Conservation (phyloP, 495 filamentous ascomycete genomes). For the Geoglossum glabrum region DNA sequence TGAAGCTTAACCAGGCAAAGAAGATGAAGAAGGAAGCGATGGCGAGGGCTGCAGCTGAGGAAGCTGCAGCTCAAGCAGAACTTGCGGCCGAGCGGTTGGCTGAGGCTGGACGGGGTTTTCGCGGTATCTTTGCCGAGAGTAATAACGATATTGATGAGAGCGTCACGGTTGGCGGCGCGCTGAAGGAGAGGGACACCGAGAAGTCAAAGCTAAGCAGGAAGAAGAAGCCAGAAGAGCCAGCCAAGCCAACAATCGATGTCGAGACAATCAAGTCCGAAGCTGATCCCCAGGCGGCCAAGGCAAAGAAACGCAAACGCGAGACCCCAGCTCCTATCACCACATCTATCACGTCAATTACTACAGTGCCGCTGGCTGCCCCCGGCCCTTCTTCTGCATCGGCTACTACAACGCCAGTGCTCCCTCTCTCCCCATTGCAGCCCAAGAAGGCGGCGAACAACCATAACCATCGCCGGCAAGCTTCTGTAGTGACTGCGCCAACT, state of each 20-base stretch:
- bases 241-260: slow-evolving; percentile 1
- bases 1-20: slow-evolving; percentile 85
- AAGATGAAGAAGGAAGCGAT: slow-evolving; percentile 65
- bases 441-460: slow-evolving; percentile 1
- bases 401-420: slow-evolving; percentile 7
- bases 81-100: slow-evolving; percentile 36
- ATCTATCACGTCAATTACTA: slow-evolving; percentile 6
- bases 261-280: slow-evolving; percentile 1
- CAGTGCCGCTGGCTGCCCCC: slow-evolving; percentile 15
- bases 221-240: slow-evolving; percentile 6
- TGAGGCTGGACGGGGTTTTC: slow-evolving; percentile 30
- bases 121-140: slow-evolving; percentile 19
- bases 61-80: slow-evolving; percentile 35
- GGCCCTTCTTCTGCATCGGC: slow-evolving; percentile 10
- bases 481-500: slow-evolving; percentile 12
- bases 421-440: slow-evolving; percentile 10
- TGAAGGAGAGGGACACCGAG: neutral
- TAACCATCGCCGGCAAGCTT: slow-evolving; percentile 12
- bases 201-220: slow-evolving; percentile 6
- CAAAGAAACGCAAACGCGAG: slow-evolving; percentile 31
- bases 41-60: slow-evolving; percentile 39
- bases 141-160: slow-evolving; percentile 1
- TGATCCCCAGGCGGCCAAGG: neutral
- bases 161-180: neutral
- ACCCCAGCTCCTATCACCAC: slow-evolving; percentile 13